Base-by-base conservation (phyloP, 2,329 filamentous ascomycete genomes). In the Hypomyces perniciosus region DNA sequence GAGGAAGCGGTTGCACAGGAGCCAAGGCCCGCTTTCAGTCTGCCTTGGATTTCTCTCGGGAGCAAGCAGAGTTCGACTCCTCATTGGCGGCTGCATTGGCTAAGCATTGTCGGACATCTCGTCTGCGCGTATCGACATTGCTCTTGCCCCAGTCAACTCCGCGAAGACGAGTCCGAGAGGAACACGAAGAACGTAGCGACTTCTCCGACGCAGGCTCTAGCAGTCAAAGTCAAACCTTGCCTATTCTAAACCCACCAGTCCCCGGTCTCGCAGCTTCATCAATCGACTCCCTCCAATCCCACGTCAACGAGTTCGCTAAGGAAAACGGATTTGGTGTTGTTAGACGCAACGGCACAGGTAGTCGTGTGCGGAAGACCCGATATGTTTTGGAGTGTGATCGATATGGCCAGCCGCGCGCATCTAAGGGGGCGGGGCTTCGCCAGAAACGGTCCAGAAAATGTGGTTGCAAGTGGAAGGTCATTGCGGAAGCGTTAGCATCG, bases 381-480 rank as follows among this genome's bases (percentile, higher is more conserved):
- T 55, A 54, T 27, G 28, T 46, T 42, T 48, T 55, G 27, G 44
- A 53, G 38, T 55, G 48, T 35, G 52, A 54, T 44, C 47, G 53
- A 46, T 56, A 39, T 35, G 47, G 47, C 9, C 43, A 49, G 40
- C 49, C 41, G 44, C 7, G 35, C 8, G 34, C 41, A 6, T 13
- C 26, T 31, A 33, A 33, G 29, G 38, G 48, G 10, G 33, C 48
- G 38, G 45, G 48, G 29, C 46, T 53, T 37, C 50, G 50, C 6
- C 29, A 48, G 48, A 37, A 41, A 35, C 48, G 46, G 44, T 52
- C 53, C 31, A 48, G 48, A 44, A 55, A 57, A 41, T 57, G 45
- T 50, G 54, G 53, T 8, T 57, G 51, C 41, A 41, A 51, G 43
- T 57, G 54, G 50, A 53, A 41, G 42, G 40, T 57, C n/a, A 52